Conservation (phyloP, 495 filamentous ascomycete species). For the Sporormia fimetaria region DNA sequence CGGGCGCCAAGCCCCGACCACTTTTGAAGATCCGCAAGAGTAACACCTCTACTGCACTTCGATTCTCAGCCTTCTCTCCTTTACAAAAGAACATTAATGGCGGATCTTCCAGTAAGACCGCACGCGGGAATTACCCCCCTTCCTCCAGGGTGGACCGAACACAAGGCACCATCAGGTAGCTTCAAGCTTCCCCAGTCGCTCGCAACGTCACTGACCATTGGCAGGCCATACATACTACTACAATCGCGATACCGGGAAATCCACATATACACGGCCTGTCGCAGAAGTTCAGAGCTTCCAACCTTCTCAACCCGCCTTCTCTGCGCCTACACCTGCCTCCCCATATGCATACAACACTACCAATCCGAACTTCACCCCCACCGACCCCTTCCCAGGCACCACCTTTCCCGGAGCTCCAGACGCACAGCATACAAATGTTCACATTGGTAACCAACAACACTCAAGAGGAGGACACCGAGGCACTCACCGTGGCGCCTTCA, state of each 20-base stretch:
- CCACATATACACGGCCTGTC: constrained; percentile 67
- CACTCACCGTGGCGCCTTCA: constrained; percentile 14
- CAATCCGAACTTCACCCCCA: constrained; percentile 2
- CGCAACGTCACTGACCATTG: neutral
- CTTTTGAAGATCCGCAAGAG: constrained; percentile 11
- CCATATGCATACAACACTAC: neutral
- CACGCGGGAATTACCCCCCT: constrained; percentile 42
- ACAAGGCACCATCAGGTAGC: constrained; percentile 74
- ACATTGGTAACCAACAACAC: constrained; percentile 4
- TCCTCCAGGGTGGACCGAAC: constrained; percentile 78
- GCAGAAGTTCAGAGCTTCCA: constrained; percentile 30
- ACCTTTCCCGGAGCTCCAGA: neutral
- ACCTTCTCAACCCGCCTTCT: neutral
- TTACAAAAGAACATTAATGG: constrained; percentile 1
- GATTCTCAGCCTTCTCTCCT: neutral
- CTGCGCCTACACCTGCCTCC: constrained; percentile 1
- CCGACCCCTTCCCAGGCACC: constrained; percentile 10
- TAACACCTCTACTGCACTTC: constrained; percentile 2
- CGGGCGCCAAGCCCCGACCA: constrained; percentile 17
- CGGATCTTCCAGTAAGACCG: constrained; percentile 36
- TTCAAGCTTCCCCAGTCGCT: constrained; percentile 17
- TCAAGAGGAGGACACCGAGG: constrained; percentile 10
- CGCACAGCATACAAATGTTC: neutral
- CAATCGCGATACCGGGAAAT: constrained; percentile 72
- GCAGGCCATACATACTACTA: constrained; percentile 80